phyloP scores from a whole-genome alignment of 768 basidiomycete genomes.

The Lactarius evosmus region DNA sequence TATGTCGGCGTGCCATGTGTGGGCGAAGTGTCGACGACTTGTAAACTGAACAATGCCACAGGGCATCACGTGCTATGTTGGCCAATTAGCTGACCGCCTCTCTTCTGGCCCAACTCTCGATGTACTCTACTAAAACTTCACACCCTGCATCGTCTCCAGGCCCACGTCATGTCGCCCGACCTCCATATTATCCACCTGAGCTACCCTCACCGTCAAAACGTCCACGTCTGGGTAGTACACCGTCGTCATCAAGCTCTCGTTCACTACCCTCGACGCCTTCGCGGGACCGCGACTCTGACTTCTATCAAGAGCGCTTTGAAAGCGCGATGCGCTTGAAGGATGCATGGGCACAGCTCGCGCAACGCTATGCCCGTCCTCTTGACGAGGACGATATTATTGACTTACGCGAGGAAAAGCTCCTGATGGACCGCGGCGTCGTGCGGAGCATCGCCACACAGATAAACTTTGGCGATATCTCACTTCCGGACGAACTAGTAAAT shows the following conservation, averaged over 20 bases:
- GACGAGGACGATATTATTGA: conserved; percentile 83
- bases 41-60: neutral
- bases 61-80: conserved; percentile 1
- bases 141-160: conserved; percentile 54
- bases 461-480: conserved; percentile 52
- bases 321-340: conserved; percentile 55
- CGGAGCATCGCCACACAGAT: conserved; percentile 41
- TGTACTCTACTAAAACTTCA: conserved; percentile 28
- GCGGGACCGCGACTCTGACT: conserved; percentile 36
- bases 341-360: conserved; percentile 65
- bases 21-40: neutral
- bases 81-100: neutral
- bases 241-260: conserved; percentile 38
- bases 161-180: conserved; percentile 31
- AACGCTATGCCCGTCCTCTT: conserved; percentile 60
- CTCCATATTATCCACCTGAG: conserved; percentile 29
- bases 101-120: conserved; percentile 7
- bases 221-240: conserved; percentile 46
- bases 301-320: conserved; percentile 54
- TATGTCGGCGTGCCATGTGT: neutral
- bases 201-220: conserved; percentile 47
- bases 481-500: conserved; percentile 34
- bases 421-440: conserved; percentile 69
- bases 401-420: conserved; percentile 53
- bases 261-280: conserved; percentile 28